Evolutionary conservation across 805 yeast genomes (phyloP).

Genomic region (Pichia occidentalis): DNA sequence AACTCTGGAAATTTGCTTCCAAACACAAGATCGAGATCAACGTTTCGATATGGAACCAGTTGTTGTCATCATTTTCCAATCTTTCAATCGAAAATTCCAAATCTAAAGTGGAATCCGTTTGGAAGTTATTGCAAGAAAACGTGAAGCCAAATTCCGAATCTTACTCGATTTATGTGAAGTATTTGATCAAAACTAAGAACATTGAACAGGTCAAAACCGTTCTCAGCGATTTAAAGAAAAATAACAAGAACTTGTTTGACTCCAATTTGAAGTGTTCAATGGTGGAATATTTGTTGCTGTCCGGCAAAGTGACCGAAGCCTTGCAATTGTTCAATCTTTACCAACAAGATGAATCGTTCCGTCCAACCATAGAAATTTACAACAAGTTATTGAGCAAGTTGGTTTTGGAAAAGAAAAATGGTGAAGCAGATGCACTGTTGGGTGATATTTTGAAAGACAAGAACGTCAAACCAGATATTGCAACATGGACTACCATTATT

Average conservation of each 20-base stretch:
- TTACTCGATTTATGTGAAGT: slow-evolving; percentile 40
- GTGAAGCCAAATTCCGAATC: slow-evolving; percentile 42
- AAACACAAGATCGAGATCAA: slow-evolving; percentile 25
- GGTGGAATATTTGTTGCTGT: slow-evolving; percentile 38
- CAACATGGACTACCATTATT: slow-evolving; percentile 55
- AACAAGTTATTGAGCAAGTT: slow-evolving; percentile 44
- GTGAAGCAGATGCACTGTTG: slow-evolving; percentile 44
- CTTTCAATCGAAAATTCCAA: slow-evolving; percentile 23
- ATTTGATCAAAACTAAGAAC: slow-evolving; percentile 37
- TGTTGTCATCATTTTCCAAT: slow-evolving; percentile 34
- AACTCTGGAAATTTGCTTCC: slow-evolving; percentile 18
- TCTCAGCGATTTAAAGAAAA: slow-evolving; percentile 30
- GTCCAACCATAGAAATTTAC: slow-evolving; percentile 43
- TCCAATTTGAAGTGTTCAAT: slow-evolving; percentile 38
- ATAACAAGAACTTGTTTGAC: slow-evolving; percentile 30
- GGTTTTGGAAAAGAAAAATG: slow-evolving; percentile 33
- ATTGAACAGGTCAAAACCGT: slow-evolving; percentile 38
- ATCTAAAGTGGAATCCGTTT: slow-evolving; percentile 35
- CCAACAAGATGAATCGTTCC: slow-evolving; percentile 24
- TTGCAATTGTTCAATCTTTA: slow-evolving; percentile 23
- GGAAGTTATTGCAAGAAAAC: slow-evolving; percentile 25
- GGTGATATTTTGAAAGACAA: slow-evolving; percentile 35
- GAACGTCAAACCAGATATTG: slow-evolving; percentile 47
- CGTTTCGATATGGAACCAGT: slow-evolving; percentile 51
- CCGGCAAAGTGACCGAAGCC: slow-evolving; percentile 38